Evolutionary conservation across 177 flowering plant species (phyloP).

Genomic region (Tripterygium wilfordii): DNA sequence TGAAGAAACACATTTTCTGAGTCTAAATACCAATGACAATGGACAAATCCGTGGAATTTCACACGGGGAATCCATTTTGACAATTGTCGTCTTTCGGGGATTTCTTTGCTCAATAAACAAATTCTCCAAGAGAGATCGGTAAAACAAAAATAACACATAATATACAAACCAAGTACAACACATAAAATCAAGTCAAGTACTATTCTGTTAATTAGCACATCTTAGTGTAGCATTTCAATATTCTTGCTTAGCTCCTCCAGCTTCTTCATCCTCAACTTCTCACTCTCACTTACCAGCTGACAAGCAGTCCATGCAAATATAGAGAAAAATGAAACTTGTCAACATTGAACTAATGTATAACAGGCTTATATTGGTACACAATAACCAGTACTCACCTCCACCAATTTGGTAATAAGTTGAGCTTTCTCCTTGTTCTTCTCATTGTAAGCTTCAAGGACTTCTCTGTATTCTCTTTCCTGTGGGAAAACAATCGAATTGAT

Average conservation of each 20-base stretch:
- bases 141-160: conserved; percentile 5
- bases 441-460: conserved; percentile 73
- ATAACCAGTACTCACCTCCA: conserved; percentile 52
- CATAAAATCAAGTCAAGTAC: conserved; percentile 13
- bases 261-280: conserved; percentile 78
- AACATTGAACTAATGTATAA: background rate
- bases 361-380: background rate
- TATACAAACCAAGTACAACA: conserved; percentile 14
- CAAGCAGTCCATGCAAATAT: conserved; percentile 1
- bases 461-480: conserved; percentile 89
- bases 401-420: conserved; percentile 59
- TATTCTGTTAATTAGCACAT: too few relatives aligned
- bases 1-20: too few relatives aligned
- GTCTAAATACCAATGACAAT: too few relatives aligned
- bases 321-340: background rate
- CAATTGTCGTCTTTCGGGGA: background rate
- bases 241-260: conserved; percentile 82
- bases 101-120: background rate
- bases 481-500: background rate
- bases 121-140: background rate
- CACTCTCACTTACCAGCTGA: conserved; percentile 86
- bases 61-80: too few relatives aligned
- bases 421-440: conserved; percentile 84
- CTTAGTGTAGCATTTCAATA: conserved; percentile 45
- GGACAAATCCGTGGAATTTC: too few relatives aligned